Evolutionary conservation across 352 stramenopile species (phyloP).

Genomic region (Peronospora destructor): DNA sequence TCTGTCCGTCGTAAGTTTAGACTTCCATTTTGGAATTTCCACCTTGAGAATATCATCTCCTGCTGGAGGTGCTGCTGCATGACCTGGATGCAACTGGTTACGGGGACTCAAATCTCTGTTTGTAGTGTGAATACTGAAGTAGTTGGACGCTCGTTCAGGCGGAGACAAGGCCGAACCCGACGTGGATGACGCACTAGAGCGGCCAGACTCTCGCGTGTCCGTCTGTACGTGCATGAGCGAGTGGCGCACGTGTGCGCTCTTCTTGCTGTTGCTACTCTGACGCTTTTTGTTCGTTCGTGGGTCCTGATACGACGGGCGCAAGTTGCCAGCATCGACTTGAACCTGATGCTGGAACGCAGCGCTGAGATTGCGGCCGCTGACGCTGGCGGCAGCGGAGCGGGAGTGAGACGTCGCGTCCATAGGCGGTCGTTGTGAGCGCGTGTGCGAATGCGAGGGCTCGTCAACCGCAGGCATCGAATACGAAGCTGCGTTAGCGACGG

Average conservation of each 20-base stretch:
- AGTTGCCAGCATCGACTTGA: constrained; percentile 10
- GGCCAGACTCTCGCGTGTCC: constrained; percentile 19
- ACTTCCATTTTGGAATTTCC: constrained; percentile 66
- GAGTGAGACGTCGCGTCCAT: constrained; percentile 10
- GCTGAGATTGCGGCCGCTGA: constrained; percentile 16
- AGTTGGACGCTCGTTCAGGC: constrained; percentile 17
- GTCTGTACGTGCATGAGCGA: constrained; percentile 44
- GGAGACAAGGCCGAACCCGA: constrained; percentile 24
- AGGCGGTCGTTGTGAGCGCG: constrained; percentile 9
- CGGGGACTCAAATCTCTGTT: constrained; percentile 26
- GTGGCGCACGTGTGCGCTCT: constrained; percentile 34
- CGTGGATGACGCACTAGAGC: constrained; percentile 27
- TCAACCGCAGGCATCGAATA: constrained; percentile 33
- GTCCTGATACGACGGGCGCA: constrained; percentile 38
- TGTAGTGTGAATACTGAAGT: constrained; percentile 19
- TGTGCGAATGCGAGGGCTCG: constrained; percentile 24
- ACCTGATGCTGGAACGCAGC: constrained; percentile 32
- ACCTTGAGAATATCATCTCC: constrained; percentile 63
- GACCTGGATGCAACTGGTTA: constrained; percentile 30
- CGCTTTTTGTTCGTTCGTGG: constrained; percentile 22
- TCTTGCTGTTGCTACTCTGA: constrained; percentile 26
- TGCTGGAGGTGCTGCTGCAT: constrained; percentile 21
- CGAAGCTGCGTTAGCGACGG: constrained; percentile 1
- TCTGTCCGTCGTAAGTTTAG: constrained; percentile 46
- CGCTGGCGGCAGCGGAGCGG: constrained; percentile 12